Conservation (phyloP, 208 protist species). For the Leishmania martiniquensis region DNA sequence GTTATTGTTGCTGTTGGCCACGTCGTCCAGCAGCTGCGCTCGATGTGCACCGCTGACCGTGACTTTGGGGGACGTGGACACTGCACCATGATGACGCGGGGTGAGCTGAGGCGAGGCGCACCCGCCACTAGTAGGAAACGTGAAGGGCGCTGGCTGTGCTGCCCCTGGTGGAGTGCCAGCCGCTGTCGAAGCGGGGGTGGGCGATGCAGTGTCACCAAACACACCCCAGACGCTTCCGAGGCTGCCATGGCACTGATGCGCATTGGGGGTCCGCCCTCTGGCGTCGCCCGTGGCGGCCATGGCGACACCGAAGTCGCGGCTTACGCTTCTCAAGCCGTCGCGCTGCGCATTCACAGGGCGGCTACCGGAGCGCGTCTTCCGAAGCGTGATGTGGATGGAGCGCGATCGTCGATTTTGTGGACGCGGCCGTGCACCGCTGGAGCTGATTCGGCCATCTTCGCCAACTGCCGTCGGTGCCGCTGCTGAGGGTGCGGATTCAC, state of each 20-base stretch:
- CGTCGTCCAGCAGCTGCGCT: background rate
- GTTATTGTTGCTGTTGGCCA: slow-evolving; percentile 6
- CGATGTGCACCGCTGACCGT: background rate
- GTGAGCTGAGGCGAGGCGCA: slow-evolving; percentile 8
- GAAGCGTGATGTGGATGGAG: slow-evolving; percentile 42
- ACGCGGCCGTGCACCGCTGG: slow-evolving; percentile 1
- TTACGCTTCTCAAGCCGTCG: background rate
- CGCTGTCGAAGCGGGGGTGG: background rate
- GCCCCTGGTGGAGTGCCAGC: background rate
- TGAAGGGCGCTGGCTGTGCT: background rate
- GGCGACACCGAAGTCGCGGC: slow-evolving; percentile 3
- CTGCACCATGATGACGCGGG: background rate
- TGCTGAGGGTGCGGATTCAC: background rate
- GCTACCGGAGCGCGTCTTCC: slow-evolving; percentile 39
- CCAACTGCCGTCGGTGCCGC: background rate
- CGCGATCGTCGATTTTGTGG: slow-evolving; percentile 17
- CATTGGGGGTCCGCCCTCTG: background rate
- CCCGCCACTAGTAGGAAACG: background rate
- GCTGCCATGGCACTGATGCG: slow-evolving; percentile 5
- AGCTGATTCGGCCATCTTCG: background rate
- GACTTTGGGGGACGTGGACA: background rate
- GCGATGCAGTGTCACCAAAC: background rate
- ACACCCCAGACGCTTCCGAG: background rate
- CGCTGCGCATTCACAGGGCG: slow-evolving; percentile 33
- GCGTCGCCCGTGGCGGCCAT: background rate